These are phyloP conservation scores for Rhizopus delemar DNA, from an alignment of 371 early-diverging fungal genomes.

Conservation along the genomic window DNA sequence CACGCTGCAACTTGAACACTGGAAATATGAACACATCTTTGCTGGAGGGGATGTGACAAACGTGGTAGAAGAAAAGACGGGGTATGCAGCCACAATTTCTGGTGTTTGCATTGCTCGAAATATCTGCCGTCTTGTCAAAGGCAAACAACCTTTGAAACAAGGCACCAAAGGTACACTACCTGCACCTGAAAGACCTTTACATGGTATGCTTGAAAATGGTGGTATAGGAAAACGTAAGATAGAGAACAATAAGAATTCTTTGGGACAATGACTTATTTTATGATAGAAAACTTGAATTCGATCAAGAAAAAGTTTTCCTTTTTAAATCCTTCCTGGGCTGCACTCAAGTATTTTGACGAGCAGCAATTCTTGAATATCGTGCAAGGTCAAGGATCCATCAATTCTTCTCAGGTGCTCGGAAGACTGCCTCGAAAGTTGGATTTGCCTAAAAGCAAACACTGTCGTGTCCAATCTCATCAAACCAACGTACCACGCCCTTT, in stretches of 20 bases:
- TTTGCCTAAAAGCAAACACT: conserved; percentile 6
- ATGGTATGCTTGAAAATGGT: conserved; percentile 25
- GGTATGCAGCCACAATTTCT: conserved; percentile 48
- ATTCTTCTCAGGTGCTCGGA: conserved; percentile 30
- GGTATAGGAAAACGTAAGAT: conserved; percentile 33
- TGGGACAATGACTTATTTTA: too few species aligned
- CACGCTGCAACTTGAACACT: conserved; percentile 61
- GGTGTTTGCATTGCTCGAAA: conserved; percentile 38
- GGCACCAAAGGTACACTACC: conserved; percentile 30
- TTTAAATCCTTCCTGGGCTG: conserved; percentile 41
- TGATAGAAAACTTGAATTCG: conserved; percentile 22
- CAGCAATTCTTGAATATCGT: conserved; percentile 36
- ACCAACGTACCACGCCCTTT: too few species aligned
- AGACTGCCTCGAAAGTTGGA: conserved; percentile 32
- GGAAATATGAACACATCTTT: conserved; percentile 58
- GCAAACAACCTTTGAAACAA: conserved; percentile 29
- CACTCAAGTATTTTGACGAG: conserved; percentile 43
- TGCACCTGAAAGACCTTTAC: conserved; percentile 24
- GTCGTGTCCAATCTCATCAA: too few species aligned
- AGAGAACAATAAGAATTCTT: too few species aligned
- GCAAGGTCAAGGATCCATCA: conserved; percentile 31
- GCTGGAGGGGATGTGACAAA: conserved; percentile 68
- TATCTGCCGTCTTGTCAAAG: conserved; percentile 34
- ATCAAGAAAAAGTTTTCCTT: conserved; percentile 36
- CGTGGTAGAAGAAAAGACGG: conserved; percentile 58